Percentiles rank a stretch among this genome's conserved stretches.
Conservation (phyloP, 768 basidiomycete species). For the Cystofilobasidium bisporidii region DNA sequence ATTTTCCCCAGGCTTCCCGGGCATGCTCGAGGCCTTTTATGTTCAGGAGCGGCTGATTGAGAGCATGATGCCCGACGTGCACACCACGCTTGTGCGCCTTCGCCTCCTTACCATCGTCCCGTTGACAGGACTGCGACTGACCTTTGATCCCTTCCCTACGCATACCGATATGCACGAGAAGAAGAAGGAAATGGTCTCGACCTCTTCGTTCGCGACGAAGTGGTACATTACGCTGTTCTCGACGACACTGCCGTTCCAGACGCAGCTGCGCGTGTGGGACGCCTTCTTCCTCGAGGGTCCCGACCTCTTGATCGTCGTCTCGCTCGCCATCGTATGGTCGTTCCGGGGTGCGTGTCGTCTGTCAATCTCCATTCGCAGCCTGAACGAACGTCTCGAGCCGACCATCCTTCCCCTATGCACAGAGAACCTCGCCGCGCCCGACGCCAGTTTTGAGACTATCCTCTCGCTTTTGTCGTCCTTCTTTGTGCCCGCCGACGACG, state of each 20-base stretch:
- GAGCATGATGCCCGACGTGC: constrained; percentile 80
- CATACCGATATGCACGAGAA: constrained; percentile 50
- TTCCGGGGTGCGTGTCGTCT: constrained; percentile 59
- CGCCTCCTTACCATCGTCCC: background rate
- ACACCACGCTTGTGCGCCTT: constrained; percentile 56
- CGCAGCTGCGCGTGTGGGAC: constrained; percentile 90
- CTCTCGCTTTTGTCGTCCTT: constrained; percentile 84
- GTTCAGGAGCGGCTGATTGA: constrained; percentile 84
- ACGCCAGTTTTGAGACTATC: constrained; percentile 82
- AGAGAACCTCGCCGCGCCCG: constrained; percentile 73
- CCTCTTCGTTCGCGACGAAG: constrained; percentile 92
- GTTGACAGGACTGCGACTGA: background rate
- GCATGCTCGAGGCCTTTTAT: constrained; percentile 89
- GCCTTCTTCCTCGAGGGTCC: constrained; percentile 80
- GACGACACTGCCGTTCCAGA: constrained; percentile 90
- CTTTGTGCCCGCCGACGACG: constrained; percentile 86
- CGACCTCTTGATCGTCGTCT: constrained; percentile 75
- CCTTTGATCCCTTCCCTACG: background rate
- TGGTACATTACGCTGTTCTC: constrained; percentile 99
- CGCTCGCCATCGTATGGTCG: constrained; percentile 81
- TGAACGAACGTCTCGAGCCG: too few relatives aligned
- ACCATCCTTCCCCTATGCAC: constrained; percentile 15
- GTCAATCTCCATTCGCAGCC: too few relatives aligned
- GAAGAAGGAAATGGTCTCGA: constrained; percentile 78
- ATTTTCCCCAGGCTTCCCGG: constrained; percentile 90